Conservation (phyloP, 2,329 filamentous ascomycete genomes). For the Penicillium sp. region DNA sequence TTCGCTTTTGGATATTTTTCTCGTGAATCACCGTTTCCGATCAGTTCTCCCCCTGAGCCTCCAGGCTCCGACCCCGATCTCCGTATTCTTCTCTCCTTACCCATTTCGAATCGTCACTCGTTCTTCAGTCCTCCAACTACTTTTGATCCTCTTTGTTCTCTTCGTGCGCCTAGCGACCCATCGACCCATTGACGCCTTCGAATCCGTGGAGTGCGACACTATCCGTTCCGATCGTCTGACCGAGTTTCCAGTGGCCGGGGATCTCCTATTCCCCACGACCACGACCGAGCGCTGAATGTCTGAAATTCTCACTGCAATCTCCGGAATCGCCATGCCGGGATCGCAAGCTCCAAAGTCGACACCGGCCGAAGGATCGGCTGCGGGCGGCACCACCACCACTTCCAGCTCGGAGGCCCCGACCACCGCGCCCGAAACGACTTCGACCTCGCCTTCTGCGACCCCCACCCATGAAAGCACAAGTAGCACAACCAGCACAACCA, state of each 20-base stretch:
- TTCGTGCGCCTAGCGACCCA: not conserved
- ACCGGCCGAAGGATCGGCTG: conserved; percentile 1
- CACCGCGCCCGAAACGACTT: not conserved
- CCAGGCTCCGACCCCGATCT: not conserved
- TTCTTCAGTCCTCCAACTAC: conserved; percentile 6
- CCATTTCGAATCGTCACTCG: conserved; percentile 15
- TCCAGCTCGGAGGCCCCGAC: conserved; percentile 1
- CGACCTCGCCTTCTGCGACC: conserved; percentile 2
- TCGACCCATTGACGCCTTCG: not conserved
- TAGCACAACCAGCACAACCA: conserved; percentile 11
- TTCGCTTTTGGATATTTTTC: conserved; percentile 7
- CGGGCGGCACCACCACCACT: not conserved
- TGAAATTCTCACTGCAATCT: not conserved
- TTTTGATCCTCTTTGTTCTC: conserved; percentile 1
- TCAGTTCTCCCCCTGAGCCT: conserved; percentile 16
- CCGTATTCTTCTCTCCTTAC: conserved; percentile 8
- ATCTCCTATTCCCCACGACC: not conserved
- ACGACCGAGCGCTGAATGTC: not conserved
- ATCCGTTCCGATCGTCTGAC: not conserved
- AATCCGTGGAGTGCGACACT: not conserved
- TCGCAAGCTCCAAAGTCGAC: not conserved
- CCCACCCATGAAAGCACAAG: conserved; percentile 9
- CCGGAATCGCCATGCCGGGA: not conserved
- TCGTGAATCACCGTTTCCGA: conserved; percentile 7
- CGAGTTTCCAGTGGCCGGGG: not conserved